These are phyloP conservation scores for Exophiala calicioides DNA, from an alignment of 2,329 filamentous ascomycete species.

Conservation along the genomic window DNA sequence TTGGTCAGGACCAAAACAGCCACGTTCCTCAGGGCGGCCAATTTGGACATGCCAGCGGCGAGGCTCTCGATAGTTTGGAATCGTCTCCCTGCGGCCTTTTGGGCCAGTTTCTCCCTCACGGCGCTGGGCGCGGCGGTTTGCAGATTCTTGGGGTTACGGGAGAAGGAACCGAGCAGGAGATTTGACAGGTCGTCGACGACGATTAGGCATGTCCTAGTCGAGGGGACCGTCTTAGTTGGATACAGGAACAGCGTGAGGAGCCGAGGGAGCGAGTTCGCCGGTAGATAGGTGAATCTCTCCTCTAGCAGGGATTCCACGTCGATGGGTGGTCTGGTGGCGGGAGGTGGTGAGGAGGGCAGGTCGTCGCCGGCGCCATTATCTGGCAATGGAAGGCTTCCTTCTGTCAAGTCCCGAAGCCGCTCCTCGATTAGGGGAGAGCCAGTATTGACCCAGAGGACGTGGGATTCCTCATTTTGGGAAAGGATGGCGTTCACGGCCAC, in stretches of 20 bases:
- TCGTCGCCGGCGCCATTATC: slow-evolving; percentile 3
- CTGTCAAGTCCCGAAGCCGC: slow-evolving; percentile 53
- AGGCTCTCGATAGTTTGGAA: slow-evolving; percentile 65
- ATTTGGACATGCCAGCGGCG: slow-evolving; percentile 61
- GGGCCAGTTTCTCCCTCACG: slow-evolving; percentile 43
- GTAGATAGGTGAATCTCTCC: slow-evolving; percentile 66
- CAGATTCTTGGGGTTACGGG: slow-evolving; percentile 51
- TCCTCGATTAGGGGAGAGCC: slow-evolving; percentile 50
- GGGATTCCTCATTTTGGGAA: slow-evolving; percentile 48
- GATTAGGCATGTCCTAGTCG: slow-evolving; percentile 64
- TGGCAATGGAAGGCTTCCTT: slow-evolving; percentile 19
- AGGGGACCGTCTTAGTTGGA: slow-evolving; percentile 58
- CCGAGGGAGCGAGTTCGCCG: slow-evolving; percentile 55
- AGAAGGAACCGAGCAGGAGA: slow-evolving; percentile 75
- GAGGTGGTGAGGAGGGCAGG: slow-evolving; percentile 10
- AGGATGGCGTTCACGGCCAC: slow-evolving; percentile 64
- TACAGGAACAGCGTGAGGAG: slow-evolving; percentile 1
- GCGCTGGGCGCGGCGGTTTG: slow-evolving; percentile 25
- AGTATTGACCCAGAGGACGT: slow-evolving; percentile 75
- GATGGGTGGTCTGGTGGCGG: too few species aligned
- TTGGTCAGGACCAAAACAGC: slow-evolving; percentile 77
- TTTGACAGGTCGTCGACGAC: slow-evolving; percentile 78
- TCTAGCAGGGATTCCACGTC: slow-evolving; percentile 23
- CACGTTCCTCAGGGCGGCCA: slow-evolving; percentile 71
- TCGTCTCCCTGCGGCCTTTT: slow-evolving; percentile 50